Evolutionary conservation across 495 filamentous ascomycete genomes (phyloP).

Genomic region (Diplogelasinospora grovesii): DNA sequence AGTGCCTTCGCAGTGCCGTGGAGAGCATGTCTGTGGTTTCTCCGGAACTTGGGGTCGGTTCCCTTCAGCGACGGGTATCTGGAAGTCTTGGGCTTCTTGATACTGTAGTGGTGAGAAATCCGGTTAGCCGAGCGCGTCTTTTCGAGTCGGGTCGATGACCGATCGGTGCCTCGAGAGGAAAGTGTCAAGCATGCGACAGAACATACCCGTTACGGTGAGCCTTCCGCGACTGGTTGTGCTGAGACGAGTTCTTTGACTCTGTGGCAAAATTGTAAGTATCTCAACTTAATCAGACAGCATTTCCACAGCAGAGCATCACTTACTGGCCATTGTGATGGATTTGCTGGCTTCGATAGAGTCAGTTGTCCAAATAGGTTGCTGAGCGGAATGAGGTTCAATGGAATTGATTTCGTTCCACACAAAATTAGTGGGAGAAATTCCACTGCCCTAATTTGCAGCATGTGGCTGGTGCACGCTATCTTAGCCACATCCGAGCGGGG

Average conservation of each 20-base stretch:
- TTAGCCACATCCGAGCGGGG: constrained; percentile 1
- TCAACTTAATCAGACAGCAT: constrained; percentile 1
- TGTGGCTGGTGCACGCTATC: constrained; percentile 11
- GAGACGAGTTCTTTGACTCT: constrained; percentile 99
- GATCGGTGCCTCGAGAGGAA: too few relatives aligned
- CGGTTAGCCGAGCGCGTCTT: too few relatives aligned
- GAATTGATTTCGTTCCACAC: constrained; percentile 20
- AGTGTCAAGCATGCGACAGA: too few relatives aligned
- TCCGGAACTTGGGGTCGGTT: constrained; percentile 98
- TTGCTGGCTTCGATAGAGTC: constrained; percentile 27
- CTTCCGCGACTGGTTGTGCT: constrained; percentile 96
- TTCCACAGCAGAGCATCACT: constrained; percentile 12
- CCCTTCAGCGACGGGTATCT: constrained; percentile 98
- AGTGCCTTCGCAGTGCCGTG: constrained; percentile 97
- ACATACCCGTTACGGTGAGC: constrained; percentile 94
- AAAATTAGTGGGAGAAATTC: constrained; percentile 27
- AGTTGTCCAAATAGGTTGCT: constrained; percentile 17
- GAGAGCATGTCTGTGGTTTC: constrained; percentile 98
- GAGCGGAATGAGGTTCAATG: constrained; percentile 14
- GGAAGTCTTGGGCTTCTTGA: constrained; percentile 99
- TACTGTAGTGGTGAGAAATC: constrained; percentile 50
- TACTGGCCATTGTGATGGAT: constrained; percentile 47
- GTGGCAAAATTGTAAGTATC: constrained; percentile 18
- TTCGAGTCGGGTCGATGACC: constrained; percentile 2
- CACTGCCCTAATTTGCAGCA: constrained; percentile 22